A percentile compares a stretch with the other conserved stretches of the same genome.
phyloP scores from a whole-genome alignment of 768 basidiomycete species.

The Pulveroboletus sp. region DNA sequence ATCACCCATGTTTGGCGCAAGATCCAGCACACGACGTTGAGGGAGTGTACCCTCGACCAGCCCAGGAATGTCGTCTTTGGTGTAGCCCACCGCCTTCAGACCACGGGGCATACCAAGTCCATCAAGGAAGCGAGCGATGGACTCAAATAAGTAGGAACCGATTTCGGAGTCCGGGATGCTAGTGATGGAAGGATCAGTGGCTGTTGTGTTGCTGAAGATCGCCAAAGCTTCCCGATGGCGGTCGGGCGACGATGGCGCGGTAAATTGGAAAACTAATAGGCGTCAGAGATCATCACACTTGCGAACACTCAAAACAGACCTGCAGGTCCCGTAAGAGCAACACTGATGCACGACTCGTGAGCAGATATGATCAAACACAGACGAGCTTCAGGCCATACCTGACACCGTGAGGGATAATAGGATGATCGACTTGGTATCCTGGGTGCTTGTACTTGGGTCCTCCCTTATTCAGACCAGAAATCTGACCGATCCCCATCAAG shows the following conservation, averaged over 20 bases:
- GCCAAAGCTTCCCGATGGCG: conserved; percentile 87
- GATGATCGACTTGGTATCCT: conserved; percentile 78
- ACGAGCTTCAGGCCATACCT: conserved; percentile 38
- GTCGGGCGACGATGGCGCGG: conserved; percentile 87
- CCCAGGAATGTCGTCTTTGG: conserved; percentile 55
- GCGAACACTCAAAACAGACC: conserved; percentile 35
- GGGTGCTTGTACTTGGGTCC: conserved; percentile 90
- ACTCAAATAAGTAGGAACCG: conserved; percentile 74
- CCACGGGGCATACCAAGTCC: conserved; percentile 82
- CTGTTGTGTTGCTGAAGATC: conserved; percentile 66
- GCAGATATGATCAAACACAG: background rate
- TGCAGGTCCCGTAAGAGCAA: conserved; percentile 87
- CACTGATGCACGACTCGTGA: conserved; percentile 37
- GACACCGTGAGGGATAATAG: conserved; percentile 92
- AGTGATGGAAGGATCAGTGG: conserved; percentile 64
- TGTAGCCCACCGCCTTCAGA: conserved; percentile 76
- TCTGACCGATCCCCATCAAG: conserved; percentile 39
- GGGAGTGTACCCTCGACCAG: conserved; percentile 92
- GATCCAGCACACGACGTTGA: conserved; percentile 85
- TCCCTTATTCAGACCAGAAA: conserved; percentile 91
- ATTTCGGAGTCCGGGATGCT: conserved; percentile 76
- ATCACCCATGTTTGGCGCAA: conserved; percentile 87
- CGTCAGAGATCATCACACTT: background rate
- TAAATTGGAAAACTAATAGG: conserved; percentile 81
- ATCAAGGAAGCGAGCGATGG: conserved; percentile 86